Conservation (phyloP, 2,329 filamentous ascomycete species). For the Cladosporium velox region DNA sequence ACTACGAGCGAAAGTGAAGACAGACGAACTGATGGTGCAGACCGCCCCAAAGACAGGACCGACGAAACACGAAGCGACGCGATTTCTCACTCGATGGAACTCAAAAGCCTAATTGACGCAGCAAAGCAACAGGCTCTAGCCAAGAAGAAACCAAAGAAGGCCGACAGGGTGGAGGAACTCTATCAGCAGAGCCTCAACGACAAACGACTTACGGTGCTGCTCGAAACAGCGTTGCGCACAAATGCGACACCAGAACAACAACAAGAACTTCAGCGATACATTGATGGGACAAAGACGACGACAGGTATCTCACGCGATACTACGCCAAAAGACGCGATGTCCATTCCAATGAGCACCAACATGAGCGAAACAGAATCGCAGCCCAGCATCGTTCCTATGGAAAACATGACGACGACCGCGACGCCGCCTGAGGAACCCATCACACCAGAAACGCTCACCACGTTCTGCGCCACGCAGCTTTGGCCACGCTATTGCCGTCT, state of each 20-base stretch:
- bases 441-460: not conserved
- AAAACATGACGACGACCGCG: not conserved
- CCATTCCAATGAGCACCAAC: not conserved
- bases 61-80: not conserved
- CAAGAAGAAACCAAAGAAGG: constrained; percentile 2
- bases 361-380: not conserved
- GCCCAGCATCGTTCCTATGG: not conserved
- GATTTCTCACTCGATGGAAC: not conserved
- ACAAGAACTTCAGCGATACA: not conserved
- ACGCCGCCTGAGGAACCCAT: not conserved
- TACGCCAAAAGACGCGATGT: not conserved
- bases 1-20: not conserved
- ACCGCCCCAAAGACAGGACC: no score
- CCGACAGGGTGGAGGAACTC: not conserved
- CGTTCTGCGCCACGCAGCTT: not conserved
- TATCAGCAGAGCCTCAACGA: not conserved
- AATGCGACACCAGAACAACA: not conserved
- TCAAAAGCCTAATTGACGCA: not conserved
- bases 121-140: not conserved
- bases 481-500: constrained; percentile 18
- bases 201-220: not conserved
- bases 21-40: not conserved
- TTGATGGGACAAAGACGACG: not conserved
- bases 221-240: not conserved
- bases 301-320: not conserved